Evolutionary conservation across 1,284 basidiomycete species (phyloP), one percentile per base, ranked within the genome.

Genomic region (Leccinum insigne): DNA sequence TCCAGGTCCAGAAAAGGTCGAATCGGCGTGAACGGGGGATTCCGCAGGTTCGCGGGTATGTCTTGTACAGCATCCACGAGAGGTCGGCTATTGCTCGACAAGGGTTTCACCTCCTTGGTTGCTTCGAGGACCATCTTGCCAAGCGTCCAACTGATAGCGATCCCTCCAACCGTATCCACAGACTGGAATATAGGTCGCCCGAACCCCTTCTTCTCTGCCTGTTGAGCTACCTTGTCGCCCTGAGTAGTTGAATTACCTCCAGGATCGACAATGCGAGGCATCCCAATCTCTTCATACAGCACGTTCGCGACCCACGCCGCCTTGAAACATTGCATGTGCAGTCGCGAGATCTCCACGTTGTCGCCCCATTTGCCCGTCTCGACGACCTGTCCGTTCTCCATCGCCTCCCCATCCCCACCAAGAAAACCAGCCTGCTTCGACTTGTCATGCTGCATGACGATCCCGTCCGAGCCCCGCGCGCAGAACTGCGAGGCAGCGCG

Each of bases 281-380:
- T 88, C 14, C 95, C 96, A 64, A 99, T 92, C 26, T 97, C 98
- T 73, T 98, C 94, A 74, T 99, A 97, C 4, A 99, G 80, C 26
- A 99, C 92, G 74, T 99, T 99, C 64, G 92, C 90, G 66, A 99
- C 87, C 98, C 98, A 99, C 2, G 98, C 96, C 1, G 97, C 95
- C 78, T 99, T 99, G 89, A 99, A 99, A 77, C 98, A 99, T 76
- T 99, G 98, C 91, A 97, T 94, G 80, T 97, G 88, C 67, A 99
- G 80, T 40, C 97, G 87, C 44, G 91, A 86, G 49, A 93, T 79
- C 75, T 96, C 95, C 63, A 98, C 90, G 58, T 86, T 80, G 21
- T 88, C 82, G 8, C 87, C 88, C 87, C 88, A 91, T 72, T 86
- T 85, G 1, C 90, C 90, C 8, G 86, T 83, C 32, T 84, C 84